phyloP scores from a whole-genome alignment of 257 asterid species.

The Ocimum tenuiflorum region DNA sequence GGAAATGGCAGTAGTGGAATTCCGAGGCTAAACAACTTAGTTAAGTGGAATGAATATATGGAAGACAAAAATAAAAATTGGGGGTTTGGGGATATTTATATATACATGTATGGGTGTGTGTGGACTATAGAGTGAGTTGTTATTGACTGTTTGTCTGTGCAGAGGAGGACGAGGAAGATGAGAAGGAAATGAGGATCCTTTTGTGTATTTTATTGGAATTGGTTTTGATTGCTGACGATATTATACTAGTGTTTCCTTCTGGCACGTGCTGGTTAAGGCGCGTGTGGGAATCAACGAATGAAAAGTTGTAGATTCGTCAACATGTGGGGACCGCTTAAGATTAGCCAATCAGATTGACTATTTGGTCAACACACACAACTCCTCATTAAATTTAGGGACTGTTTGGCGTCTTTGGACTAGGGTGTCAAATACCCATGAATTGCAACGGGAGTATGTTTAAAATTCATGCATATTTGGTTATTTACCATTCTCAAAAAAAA shows the following conservation, averaged over 20 bases:
- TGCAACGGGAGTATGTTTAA: too few relatives aligned
- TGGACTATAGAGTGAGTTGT: not conserved
- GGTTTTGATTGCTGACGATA: conserved; percentile 18
- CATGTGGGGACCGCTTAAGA: conserved; percentile 22
- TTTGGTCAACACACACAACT: conserved; percentile 27
- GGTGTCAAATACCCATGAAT: too few relatives aligned
- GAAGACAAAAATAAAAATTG: conserved; percentile 3
- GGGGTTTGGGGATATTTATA: not conserved
- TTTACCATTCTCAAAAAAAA: not conserved
- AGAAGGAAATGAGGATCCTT: conserved; percentile 21
- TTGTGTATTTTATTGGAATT: conserved; percentile 10
- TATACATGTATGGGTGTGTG: not conserved
- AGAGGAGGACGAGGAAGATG: not conserved
- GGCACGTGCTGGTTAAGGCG: conserved; percentile 57
- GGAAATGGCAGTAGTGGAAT: not conserved
- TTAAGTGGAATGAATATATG: conserved; percentile 4
- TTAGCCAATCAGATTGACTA: conserved; percentile 30
- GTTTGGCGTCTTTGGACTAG: too few relatives aligned
- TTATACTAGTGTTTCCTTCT: conserved; percentile 18
- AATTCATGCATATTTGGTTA: not conserved
- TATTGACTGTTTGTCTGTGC: conserved; percentile 10
- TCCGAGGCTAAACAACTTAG: not conserved
- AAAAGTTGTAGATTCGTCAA: conserved; percentile 31
- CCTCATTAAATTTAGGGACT: conserved; percentile 13
- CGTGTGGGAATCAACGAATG: conserved; percentile 50